These are phyloP conservation scores for Peronospora destructor DNA, from an alignment of 352 stramenopile genomes.

Conservation along the genomic window DNA sequence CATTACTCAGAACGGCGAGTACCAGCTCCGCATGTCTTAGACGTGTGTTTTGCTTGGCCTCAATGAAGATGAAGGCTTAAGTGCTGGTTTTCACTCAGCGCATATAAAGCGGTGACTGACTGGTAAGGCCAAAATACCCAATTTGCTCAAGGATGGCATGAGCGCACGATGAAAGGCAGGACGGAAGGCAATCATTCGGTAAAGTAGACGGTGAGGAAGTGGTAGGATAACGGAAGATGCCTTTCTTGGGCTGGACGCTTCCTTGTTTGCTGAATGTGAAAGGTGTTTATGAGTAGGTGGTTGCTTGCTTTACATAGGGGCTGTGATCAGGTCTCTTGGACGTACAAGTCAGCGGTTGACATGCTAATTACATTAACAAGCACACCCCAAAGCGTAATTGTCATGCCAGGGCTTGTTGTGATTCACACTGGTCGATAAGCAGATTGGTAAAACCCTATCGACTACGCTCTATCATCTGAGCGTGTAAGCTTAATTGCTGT, in stretches of 20 bases:
- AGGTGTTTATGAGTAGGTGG: slow-evolving; percentile 29
- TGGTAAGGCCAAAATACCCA: slow-evolving; percentile 12
- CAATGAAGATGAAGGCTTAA: slow-evolving; percentile 6
- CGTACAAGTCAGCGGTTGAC: too few relatives aligned
- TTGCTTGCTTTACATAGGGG: slow-evolving; percentile 10
- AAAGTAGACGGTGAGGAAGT: slow-evolving; percentile 21
- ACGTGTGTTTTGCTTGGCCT: slow-evolving; percentile 3
- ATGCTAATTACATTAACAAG: too few relatives aligned
- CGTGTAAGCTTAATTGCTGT: too few relatives aligned
- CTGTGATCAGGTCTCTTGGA: background rate
- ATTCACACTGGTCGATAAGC: too few relatives aligned
- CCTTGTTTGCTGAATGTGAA: slow-evolving; percentile 27
- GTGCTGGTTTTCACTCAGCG: slow-evolving; percentile 11
- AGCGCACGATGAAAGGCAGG: slow-evolving; percentile 2
- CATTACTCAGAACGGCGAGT: slow-evolving; percentile 99
- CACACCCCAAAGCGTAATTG: too few relatives aligned
- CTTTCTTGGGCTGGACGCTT: slow-evolving; percentile 17
- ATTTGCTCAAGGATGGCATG: slow-evolving; percentile 18
- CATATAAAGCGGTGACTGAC: slow-evolving; percentile 7
- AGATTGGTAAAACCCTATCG: too few relatives aligned
- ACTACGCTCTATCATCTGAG: too few relatives aligned
- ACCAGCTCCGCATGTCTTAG: slow-evolving; percentile 98
- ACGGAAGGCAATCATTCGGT: slow-evolving; percentile 16
- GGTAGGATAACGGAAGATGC: slow-evolving; percentile 16
- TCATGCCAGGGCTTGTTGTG: too few relatives aligned